Conservation (phyloP, 2,329 filamentous ascomycete species). For the Pseudogymnoascus sp. region DNA sequence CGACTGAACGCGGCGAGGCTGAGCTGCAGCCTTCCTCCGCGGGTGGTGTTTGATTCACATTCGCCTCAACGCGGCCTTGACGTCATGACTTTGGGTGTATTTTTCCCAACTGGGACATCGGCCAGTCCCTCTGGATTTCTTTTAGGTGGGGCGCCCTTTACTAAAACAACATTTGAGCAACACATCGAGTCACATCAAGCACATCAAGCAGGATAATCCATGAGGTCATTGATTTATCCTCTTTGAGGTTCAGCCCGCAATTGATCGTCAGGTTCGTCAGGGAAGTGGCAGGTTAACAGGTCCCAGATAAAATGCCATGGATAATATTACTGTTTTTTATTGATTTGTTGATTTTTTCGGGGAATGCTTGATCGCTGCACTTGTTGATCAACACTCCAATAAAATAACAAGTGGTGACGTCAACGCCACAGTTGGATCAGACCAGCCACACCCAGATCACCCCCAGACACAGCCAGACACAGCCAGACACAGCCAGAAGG, state of each 20-base stretch:
- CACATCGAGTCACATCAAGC: too few relatives aligned
- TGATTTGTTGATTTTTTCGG: neutral
- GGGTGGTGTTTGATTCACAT: slow-evolving; percentile 3
- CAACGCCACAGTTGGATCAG: neutral
- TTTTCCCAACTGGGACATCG: neutral
- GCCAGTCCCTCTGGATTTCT: neutral
- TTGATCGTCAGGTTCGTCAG: neutral
- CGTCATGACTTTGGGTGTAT: neutral
- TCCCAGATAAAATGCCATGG: neutral
- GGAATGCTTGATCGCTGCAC: neutral
- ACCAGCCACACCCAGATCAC: neutral
- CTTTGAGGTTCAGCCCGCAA: neutral
- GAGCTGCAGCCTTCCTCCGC: neutral
- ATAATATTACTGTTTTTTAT: neutral
- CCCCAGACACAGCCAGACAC: too few relatives aligned
- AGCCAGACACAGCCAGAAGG: neutral
- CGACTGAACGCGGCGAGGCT: neutral
- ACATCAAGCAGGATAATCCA: neutral
- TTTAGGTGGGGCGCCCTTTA: neutral
- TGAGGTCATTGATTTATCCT: neutral
- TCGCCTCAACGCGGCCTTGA: neutral
- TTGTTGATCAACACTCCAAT: neutral
- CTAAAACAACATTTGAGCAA: neutral
- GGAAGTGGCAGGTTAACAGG: neutral
- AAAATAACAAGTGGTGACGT: neutral